Base-by-base conservation (phyloP, 2,329 filamentous ascomycete genomes). In the Penicillium occitanis region DNA sequence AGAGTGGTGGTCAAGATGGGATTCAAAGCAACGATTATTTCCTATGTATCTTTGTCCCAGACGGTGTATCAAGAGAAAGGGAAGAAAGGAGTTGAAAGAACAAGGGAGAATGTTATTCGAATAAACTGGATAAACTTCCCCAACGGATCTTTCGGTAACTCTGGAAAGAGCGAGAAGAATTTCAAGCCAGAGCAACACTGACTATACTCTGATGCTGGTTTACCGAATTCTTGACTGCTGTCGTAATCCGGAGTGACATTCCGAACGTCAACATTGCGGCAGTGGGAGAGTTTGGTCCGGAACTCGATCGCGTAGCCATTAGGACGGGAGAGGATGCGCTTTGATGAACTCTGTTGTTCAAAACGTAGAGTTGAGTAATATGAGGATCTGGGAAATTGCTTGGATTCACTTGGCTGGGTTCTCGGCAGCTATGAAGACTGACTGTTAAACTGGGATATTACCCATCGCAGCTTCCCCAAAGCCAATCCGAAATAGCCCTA, bases 221-320 rank as follows among this genome's bases (percentile, higher is more conserved):
- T 10, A 22, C 25, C 19, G 25, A 19, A 37, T 11, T 40, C 10
- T 50, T 13, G 19, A 57, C 51, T n/a, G 25, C 25, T 44, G n/a
- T 61, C 19, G 50, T n/a, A 57, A 33, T 40, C 14, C 53, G 62
- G 42, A 25, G 30, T 58, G 62, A 44, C 22, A 17, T 58, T 53
- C 66, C 66, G 66, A 33, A 65, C 66, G 66, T 65, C 57, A 67
- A 62, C 30, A 61, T 67, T 64, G 63, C 66, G 55, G 60, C 42
- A 57, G 48, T 30, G 19, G 55, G 30, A 50, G 37, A 28, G 19
- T 33, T 48, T 19, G 46, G 37, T 25, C 25, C 66, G 66, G 66
- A 58, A 67, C 37, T 51, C 57, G 44, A 33, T 67, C 65, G 66
- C 66, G 62, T 22, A 17, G 28, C 55, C 66, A 57, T 44, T 64